phyloP scores from a whole-genome alignment of 164 flowering plant genomes.

The Pachysandra terminalis region DNA sequence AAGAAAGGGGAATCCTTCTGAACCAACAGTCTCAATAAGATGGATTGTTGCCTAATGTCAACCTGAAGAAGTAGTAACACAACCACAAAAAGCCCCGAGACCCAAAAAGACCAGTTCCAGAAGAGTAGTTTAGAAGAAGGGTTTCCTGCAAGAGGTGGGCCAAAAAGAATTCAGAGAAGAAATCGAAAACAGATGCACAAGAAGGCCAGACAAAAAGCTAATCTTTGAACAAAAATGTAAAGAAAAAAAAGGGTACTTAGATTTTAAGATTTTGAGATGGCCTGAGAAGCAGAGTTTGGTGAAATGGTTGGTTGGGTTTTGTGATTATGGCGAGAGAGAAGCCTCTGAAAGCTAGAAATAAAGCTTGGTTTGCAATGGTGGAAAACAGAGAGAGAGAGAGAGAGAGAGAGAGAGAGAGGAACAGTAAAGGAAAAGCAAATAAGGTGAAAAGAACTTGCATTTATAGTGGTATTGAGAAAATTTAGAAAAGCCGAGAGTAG shows the following conservation, averaged over 20 bases:
- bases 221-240: conserved; percentile 19
- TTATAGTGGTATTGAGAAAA: conserved; percentile 18
- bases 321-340: conserved; percentile 24
- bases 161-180: conserved; percentile 28
- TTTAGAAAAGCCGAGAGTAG: background rate
- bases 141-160: conserved; percentile 26
- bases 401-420: conserved; percentile 29
- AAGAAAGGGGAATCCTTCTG: conserved; percentile 24
- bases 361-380: conserved; percentile 81
- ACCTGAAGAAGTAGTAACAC: conserved; percentile 29
- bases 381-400: conserved; percentile 32
- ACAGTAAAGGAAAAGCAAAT: conserved; percentile 41
- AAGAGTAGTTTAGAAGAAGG: conserved; percentile 43
- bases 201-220: conserved; percentile 34
- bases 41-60: conserved; percentile 30
- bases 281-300: conserved; percentile 31
- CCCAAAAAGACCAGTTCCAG: conserved; percentile 21
- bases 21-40: conserved; percentile 30
- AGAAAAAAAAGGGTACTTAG: background rate
- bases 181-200: conserved; percentile 19
- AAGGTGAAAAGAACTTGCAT: conserved; percentile 17
- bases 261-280: conserved; percentile 3
- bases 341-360: conserved; percentile 38
- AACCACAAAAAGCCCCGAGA: conserved; percentile 28
- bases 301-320: conserved; percentile 46